Evolutionary conservation across 1,139 yeast species (phyloP), one percentile per base, ranked within the genome.

Genomic region (Magnusiomyces sp.): DNA sequence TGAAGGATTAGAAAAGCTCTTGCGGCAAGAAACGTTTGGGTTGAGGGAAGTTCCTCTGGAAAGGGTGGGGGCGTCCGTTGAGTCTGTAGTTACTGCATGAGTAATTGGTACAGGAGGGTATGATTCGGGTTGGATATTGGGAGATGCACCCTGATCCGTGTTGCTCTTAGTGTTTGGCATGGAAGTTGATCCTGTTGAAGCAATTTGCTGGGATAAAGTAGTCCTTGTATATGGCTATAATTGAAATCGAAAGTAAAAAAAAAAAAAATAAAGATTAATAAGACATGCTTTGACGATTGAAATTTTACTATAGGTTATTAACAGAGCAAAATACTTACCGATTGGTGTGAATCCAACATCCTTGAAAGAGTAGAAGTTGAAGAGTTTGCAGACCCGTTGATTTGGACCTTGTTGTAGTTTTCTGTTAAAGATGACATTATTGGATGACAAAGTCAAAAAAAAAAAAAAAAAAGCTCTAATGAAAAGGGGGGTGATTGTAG

Each of bases 31-130:
- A 6, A 40, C 43, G 31, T 10, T 16, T 10, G 17, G 14, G 5
- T 32, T n/a, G 2, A 33, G 19, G 4, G 43, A 16, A 23, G 29
- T 23, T 11, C 43, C 43, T 40, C 43, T 40, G 17, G 43, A 40
- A 13, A 27, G 19, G 17, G 43, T 40, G 10, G 43, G 43, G n/a
- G 31, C 13, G 34, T 40, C 20, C 2, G 7, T 23, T 14, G 43
- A 40, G 31, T 40, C 43, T 5, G 43, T 40, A 40, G 43, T 40
- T 10, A 40, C 34, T 4, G 43, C 43, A 27, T 40, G 43, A 23
- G 43, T 32, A 29, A 16, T 39, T 5, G 7, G 29, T 23, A 23
- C 29, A 23, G 29, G 29, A 23, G 29, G 29, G 7, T 23, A 23
- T 23, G 29, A 23, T 23, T 23, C 29, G 29, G 29, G 7, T 23